Evolutionary conservation across 139 green algal genomes (phyloP).

Genomic region (Closterium sp.): DNA sequence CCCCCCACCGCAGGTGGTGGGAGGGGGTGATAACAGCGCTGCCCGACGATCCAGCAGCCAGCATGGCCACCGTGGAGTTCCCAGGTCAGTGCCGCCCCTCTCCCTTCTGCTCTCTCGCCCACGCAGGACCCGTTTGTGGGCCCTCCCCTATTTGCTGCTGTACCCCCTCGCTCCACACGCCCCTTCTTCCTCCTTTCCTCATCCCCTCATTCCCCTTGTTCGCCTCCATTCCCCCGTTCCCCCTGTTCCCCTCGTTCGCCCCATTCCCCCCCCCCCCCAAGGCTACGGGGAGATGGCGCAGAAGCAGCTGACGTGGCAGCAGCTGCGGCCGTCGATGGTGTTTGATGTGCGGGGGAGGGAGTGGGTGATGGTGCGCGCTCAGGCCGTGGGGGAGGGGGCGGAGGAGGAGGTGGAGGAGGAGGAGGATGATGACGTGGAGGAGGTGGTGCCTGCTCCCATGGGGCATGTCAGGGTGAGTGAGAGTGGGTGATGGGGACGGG

Average conservation of each 20-base stretch:
- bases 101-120: neutral
- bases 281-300: neutral
- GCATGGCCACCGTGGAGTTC: neutral
- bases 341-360: neutral
- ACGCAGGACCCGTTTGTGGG: neutral
- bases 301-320: neutral
- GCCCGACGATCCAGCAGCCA: neutral
- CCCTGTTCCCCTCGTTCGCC: too few species aligned
- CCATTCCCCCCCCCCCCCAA: neutral
- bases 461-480: neutral
- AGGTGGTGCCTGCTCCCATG: neutral
- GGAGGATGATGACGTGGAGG: neutral
- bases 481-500: too few species aligned
- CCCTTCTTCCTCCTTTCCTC: neutral
- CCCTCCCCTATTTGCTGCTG: neutral
- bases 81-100: slow-evolving; percentile 34
- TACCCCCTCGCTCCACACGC: neutral
- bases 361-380: neutral
- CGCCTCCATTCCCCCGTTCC: neutral
- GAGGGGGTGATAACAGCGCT: neutral
- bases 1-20: neutral
- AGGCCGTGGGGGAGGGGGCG: neutral
- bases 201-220: neutral
- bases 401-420: neutral
- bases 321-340: neutral